A percentile compares a stretch with the other conserved stretches of the same genome.
Evolutionary conservation across 768 basidiomycete species (phyloP).

Genomic region (Boletus fagicola): DNA sequence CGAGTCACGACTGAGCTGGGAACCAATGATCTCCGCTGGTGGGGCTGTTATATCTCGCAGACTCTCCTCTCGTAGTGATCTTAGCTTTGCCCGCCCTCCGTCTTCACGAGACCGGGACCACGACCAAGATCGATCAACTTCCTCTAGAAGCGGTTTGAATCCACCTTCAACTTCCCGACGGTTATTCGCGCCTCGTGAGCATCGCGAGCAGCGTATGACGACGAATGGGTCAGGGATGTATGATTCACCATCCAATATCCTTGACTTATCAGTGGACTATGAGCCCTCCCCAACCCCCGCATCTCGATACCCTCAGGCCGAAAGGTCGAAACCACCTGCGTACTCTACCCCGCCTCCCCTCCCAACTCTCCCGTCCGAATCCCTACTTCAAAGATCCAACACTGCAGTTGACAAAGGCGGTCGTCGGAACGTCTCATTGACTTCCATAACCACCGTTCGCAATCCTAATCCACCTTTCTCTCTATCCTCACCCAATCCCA

Average conservation of each 20-base stretch:
- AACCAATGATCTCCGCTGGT: conserved; percentile 26
- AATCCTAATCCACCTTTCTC: conserved; percentile 43
- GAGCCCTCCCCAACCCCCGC: conserved; percentile 49
- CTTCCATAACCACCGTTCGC: conserved; percentile 47
- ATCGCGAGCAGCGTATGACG: conserved; percentile 41
- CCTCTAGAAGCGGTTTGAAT: conserved; percentile 21
- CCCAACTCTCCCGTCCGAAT: conserved; percentile 60
- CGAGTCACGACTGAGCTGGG: conserved; percentile 48
- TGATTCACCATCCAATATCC: conserved; percentile 23
- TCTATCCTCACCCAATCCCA: conserved; percentile 53
- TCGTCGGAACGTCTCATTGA: conserved; percentile 44
- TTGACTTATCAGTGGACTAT: conserved; percentile 34
- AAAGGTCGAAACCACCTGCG: conserved; percentile 45
- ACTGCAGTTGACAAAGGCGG: conserved; percentile 25
- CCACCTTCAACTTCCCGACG: conserved; percentile 44
- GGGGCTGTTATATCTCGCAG: conserved; percentile 29
- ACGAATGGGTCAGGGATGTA: conserved; percentile 15
- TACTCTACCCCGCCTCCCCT: conserved; percentile 58
- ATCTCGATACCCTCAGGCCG: conserved; percentile 34
- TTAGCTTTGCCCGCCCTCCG: conserved; percentile 22
- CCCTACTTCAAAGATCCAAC: conserved; percentile 31
- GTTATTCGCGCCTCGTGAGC: conserved; percentile 57
- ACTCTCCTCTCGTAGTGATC: conserved; percentile 27
- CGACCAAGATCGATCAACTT: conserved; percentile 28
- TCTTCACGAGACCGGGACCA: conserved; percentile 29